These are phyloP conservation scores for Fusarium fracticaudum DNA, from an alignment of 2,329 filamentous ascomycete genomes.

Conservation along the genomic window DNA sequence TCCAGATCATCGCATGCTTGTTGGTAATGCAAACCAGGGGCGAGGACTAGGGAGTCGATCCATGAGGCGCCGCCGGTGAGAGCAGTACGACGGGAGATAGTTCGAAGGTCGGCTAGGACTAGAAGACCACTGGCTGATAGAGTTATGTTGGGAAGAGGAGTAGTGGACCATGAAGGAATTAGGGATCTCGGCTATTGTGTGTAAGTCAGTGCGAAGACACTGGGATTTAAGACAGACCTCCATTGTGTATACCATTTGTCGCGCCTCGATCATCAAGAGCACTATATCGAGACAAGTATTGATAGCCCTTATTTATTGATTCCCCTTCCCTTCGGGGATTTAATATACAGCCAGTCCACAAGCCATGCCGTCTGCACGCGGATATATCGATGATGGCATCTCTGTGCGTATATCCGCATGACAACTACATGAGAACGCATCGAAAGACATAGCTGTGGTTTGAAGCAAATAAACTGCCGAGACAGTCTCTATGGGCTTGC, in stretches of 20 bases:
- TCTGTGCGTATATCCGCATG: not conserved
- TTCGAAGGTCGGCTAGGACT: slow-evolving; percentile 67
- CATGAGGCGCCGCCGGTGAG: slow-evolving; percentile 65
- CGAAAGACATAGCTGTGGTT: not conserved
- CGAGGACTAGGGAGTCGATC: slow-evolving; percentile 66
- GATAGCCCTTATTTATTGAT: too few species aligned
- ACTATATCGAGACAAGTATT: not conserved
- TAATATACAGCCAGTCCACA: too few species aligned
- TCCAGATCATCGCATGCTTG: slow-evolving; percentile 63
- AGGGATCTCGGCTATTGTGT: slow-evolving; percentile 35
- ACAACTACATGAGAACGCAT: slow-evolving; percentile 13
- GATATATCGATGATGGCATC: not conserved
- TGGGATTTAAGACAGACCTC: slow-evolving; percentile 12
- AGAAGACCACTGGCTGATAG: slow-evolving; percentile 65
- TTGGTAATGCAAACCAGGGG: slow-evolving; percentile 69
- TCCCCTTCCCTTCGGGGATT: too few species aligned
- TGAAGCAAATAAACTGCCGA: not conserved
- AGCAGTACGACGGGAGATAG: slow-evolving; percentile 64
- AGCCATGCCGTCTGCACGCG: not conserved
- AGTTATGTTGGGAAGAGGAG: slow-evolving; percentile 56
- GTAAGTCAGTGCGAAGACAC: not conserved
- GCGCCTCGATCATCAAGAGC: not conserved
- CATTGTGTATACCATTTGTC: not conserved
- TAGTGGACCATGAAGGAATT: slow-evolving; percentile 55
- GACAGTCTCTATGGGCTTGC: not conserved